Evolutionary conservation across 306 rosid genomes (phyloP).

Genomic region (Luffa aegyptiaca): DNA sequence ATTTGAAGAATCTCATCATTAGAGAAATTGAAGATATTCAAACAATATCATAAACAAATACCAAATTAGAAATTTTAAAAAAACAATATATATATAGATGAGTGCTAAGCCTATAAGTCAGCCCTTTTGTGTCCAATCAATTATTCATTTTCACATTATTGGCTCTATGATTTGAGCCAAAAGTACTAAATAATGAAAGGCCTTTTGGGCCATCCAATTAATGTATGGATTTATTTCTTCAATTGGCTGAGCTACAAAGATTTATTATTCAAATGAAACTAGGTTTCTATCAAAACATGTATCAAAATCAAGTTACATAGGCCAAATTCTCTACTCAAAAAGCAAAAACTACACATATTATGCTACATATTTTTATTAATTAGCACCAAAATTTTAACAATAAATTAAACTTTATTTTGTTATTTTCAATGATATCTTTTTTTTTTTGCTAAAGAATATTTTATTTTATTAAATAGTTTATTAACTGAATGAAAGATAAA

Average conservation of each 20-base stretch:
- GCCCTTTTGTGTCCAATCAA: background rate
- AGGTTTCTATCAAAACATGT: background rate
- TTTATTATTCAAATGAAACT: background rate
- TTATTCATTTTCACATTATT: background rate
- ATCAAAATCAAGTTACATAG: background rate
- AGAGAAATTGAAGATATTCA: background rate
- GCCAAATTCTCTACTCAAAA: background rate
- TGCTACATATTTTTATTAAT: no score
- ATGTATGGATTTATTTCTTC: background rate
- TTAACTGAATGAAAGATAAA: no score
- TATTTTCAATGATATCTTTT: no score
- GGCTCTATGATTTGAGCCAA: background rate
- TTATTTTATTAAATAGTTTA: no score
- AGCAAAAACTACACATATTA: background rate
- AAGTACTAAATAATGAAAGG: background rate
- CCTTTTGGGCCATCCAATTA: background rate
- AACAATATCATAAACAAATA: background rate
- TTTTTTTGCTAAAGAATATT: no score
- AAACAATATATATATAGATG: background rate
- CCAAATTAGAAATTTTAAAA: no score
- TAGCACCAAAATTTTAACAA: no score
- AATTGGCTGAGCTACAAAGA: background rate
- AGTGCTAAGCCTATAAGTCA: background rate
- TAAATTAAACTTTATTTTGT: no score
- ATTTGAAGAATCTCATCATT: background rate